Base-by-base conservation (phyloP, 2,329 filamentous ascomycete genomes). In the Aspergillus arachidicola region DNA sequence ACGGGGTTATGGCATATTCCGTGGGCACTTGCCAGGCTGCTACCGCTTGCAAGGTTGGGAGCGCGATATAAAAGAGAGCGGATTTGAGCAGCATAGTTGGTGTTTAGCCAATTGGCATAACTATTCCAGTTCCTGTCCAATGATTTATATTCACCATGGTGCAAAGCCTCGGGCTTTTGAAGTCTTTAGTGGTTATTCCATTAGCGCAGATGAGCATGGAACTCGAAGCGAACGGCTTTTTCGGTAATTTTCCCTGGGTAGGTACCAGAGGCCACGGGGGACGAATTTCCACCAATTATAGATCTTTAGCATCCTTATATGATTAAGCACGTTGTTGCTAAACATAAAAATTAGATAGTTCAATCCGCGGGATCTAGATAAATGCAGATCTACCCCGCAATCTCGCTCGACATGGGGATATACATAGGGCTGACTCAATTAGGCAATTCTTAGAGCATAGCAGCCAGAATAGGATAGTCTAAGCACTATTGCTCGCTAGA, bases 101-200 rank as follows among this genome's bases (percentile, higher is more conserved):
- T 10, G 1, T 1, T 41, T n/a, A n/a, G 0, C 38, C 1, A n/a
- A 41, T 19, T 9, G 0, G 1, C 6, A 4, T 1, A 10, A 41
- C 38, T n/a, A 10, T 41, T 41, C 2, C 19, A 9, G 16, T 3
- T 3, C 16, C 16, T 5, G 6, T 9, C 4, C 0, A 2, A 36
- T 3, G 5, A 6, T 4, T 19, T 41, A 9, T 7, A 16, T 9
- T 3, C 38, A 41, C 9, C 6, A 3, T 10, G 7, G 6, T 41
- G 38, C 6, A 41, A n/a, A 19, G 1, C 7, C 16, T 41, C 16
- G 16, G 38, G 16, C 6, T n/a, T 5, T 19, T 41, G 38, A 7
- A 14, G 16, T 16, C 9, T 41, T 10, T 10, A 41, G 38, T 2
- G 10, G 38, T 0, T n/a, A n/a, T 19, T n/a, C 3, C 3, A 41